Conservation (phyloP, 164 flowering plant genomes). For the Kalanchoe fedtschenkoi region DNA sequence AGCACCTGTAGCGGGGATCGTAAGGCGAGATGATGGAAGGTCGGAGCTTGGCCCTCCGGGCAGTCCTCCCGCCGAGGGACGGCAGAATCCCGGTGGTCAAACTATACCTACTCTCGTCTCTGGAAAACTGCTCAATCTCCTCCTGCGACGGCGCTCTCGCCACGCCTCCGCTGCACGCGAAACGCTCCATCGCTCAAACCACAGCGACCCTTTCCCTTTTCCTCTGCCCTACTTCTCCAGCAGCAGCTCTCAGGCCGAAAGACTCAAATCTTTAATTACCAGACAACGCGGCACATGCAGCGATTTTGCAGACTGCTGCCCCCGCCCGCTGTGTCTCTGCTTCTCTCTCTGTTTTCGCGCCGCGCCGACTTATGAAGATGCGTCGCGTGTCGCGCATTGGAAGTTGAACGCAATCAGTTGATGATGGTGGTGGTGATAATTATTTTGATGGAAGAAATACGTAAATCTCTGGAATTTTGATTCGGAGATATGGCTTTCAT, state of each 20-base stretch:
- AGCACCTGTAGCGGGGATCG: slow-evolving; percentile 74
- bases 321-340: no score
- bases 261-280: no score
- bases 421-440: no score
- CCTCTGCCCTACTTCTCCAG: background rate
- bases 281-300: no score
- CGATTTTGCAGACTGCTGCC: no score
- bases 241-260: background rate
- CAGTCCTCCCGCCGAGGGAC: slow-evolving; percentile 76
- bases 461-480: no score
- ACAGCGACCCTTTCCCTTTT: background rate
- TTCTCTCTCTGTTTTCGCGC: no score
- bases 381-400: no score
- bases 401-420: no score
- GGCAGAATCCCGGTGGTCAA: slow-evolving; percentile 68
- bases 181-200: slow-evolving; percentile 14
- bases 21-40: slow-evolving; percentile 61
- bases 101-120: slow-evolving; percentile 87
- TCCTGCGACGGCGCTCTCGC: slow-evolving; percentile 30
- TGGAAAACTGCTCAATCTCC: slow-evolving; percentile 52
- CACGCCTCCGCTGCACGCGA: slow-evolving; percentile 13
- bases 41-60: slow-evolving; percentile 56
- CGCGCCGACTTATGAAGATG: no score
- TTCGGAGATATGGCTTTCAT: no score
- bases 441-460: no score